A percentile compares a stretch with the other conserved stretches of the same genome.
Evolutionary conservation across 768 basidiomycete species (phyloP).

Genomic region (Suillus spraguei): DNA sequence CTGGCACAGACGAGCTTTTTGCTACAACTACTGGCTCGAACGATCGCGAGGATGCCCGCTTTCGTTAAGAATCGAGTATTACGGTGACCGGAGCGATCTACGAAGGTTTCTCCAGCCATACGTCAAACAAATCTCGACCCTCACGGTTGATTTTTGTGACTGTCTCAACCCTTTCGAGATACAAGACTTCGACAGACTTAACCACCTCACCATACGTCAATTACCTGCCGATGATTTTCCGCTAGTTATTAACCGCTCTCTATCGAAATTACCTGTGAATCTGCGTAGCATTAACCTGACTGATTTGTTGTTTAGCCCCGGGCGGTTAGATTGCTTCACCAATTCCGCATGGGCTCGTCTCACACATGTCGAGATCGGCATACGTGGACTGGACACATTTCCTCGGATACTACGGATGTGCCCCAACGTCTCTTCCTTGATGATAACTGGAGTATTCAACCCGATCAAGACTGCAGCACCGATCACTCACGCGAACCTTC

Average conservation of each 20-base stretch:
- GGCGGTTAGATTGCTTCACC: too few species aligned
- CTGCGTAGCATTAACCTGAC: conserved; percentile 1
- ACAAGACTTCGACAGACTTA: conserved; percentile 14
- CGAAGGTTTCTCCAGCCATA: conserved; percentile 21
- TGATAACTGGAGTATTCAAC: too few species aligned
- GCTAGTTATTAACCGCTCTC: neutral
- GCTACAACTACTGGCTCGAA: too few species aligned
- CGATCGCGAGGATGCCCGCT: too few species aligned
- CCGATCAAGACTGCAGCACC: too few species aligned
- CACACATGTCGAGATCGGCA: conserved; percentile 14
- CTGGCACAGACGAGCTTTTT: conserved; percentile 15
- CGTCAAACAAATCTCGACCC: conserved; percentile 6
- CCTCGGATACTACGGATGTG: too few species aligned
- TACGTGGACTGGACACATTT: too few species aligned
- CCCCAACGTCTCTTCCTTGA: too few species aligned
- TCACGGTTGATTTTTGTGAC: neutral
- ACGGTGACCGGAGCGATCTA: too few species aligned
- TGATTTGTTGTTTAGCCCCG: too few species aligned
- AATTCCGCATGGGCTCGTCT: conserved; percentile 4
- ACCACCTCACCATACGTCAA: conserved; percentile 19
- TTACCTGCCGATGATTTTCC: fast-evolving
- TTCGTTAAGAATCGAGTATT: too few species aligned
- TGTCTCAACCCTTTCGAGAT: neutral
- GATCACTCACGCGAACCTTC: too few species aligned
- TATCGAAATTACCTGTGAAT: conserved; percentile 1